phyloP scores from a whole-genome alignment of 805 yeast genomes.

The Nakazawaea molendinolei region DNA sequence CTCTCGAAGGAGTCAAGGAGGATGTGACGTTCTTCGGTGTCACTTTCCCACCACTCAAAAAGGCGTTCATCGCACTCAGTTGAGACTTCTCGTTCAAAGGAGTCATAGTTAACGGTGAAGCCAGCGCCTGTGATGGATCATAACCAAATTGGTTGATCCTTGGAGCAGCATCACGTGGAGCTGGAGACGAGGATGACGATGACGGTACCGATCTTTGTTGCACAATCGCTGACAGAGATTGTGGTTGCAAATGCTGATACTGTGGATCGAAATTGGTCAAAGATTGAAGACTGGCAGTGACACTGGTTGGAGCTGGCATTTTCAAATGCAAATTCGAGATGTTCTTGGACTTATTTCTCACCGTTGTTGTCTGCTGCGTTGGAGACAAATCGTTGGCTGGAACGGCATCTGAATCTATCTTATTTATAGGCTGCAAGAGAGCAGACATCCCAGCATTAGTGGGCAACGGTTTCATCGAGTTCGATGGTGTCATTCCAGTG shows the following conservation, averaged over 20 bases:
- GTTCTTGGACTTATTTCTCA: conserved; percentile 23
- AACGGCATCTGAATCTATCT: conserved; percentile 14
- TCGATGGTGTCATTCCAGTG: conserved; percentile 24
- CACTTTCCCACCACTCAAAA: conserved; percentile 12
- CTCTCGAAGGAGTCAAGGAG: conserved; percentile 7
- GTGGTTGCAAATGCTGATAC: conserved; percentile 25
- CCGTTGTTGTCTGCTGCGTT: conserved; percentile 14
- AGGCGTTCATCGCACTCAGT: conserved; percentile 14
- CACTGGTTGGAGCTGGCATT: conserved; percentile 68
- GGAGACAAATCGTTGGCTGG: neutral
- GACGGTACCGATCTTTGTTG: conserved; percentile 9
- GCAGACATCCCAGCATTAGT: conserved; percentile 28
- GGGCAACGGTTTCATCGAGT: conserved; percentile 43
- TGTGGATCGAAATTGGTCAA: conserved; percentile 11
- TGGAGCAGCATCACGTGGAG: conserved; percentile 25
- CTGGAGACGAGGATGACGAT: conserved; percentile 16
- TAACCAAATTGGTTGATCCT: conserved; percentile 62
- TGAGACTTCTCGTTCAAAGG: conserved; percentile 60
- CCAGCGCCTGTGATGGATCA: conserved; percentile 42
- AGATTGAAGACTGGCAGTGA: conserved; percentile 25
- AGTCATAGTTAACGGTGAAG: conserved; percentile 65
- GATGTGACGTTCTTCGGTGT: conserved; percentile 1
- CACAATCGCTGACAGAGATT: conserved; percentile 23
- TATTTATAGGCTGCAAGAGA: conserved; percentile 49
- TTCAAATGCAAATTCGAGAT: conserved; percentile 58